Conservation (phyloP, 1,284 basidiomycete genomes). For the Naganishia liquefaciens region DNA sequence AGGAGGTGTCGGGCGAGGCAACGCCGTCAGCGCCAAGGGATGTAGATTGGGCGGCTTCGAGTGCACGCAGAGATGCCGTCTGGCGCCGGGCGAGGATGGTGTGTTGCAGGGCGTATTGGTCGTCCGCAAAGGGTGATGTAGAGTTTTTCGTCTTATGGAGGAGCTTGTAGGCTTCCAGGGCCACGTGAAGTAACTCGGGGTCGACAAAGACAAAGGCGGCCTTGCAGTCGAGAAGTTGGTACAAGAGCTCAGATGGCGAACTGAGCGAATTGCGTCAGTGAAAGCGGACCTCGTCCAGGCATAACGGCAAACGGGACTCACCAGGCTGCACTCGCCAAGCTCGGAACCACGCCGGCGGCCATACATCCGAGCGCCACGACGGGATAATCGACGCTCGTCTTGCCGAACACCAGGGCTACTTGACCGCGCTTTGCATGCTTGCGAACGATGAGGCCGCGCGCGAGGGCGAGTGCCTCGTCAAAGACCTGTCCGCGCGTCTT, state of each 20-base stretch:
- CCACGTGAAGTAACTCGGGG: constrained; percentile 57
- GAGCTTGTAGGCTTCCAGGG: constrained; percentile 39
- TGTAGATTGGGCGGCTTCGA: constrained; percentile 17
- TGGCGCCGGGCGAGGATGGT: constrained; percentile 13
- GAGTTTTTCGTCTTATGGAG: constrained; percentile 7
- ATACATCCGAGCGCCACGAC: constrained; percentile 63
- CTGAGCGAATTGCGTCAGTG: neutral
- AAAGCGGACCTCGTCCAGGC: neutral
- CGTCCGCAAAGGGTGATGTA: constrained; percentile 12
- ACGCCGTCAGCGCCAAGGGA: constrained; percentile 22
- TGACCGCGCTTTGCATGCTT: constrained; percentile 32
- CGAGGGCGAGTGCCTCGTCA: constrained; percentile 62
- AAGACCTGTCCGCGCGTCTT: constrained; percentile 64
- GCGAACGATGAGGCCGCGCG: constrained; percentile 56
- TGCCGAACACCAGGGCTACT: constrained; percentile 16
- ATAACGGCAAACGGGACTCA: too few relatives aligned
- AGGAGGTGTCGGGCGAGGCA: constrained; percentile 12
- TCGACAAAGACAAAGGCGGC: constrained; percentile 62
- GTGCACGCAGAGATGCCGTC: constrained; percentile 10
- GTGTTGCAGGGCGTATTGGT: constrained; percentile 24
- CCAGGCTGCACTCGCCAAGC: constrained; percentile 48
- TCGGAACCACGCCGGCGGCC: constrained; percentile 42
- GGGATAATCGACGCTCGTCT: constrained; percentile 60
- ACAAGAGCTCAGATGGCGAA: constrained; percentile 43
- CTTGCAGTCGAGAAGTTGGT: constrained; percentile 58